Percentiles rank a stretch among this genome's conserved stretches.
Evolutionary conservation across 305 asterid species (phyloP).

Genomic region (Caryopteris hybrid): DNA sequence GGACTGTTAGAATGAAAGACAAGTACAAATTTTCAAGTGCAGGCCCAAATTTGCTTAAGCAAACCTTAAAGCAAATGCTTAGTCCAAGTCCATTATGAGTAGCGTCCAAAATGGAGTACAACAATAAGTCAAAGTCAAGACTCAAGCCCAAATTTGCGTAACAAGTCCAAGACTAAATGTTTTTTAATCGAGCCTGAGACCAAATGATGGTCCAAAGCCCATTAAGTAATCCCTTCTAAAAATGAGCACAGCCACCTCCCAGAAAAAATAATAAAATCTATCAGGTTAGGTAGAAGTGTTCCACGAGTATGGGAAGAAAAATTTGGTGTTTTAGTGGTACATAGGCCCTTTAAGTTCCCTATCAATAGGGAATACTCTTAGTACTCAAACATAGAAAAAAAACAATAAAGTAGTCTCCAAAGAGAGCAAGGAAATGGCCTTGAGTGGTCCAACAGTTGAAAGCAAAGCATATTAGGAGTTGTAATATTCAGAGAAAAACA

Average conservation of each 20-base stretch:
- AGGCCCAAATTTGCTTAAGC: neutral
- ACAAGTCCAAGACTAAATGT: neutral
- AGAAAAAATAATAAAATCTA: neutral
- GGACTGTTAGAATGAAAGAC: too few species aligned
- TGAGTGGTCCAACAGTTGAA: too few species aligned
- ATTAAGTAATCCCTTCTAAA: neutral
- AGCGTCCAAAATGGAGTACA: too few species aligned
- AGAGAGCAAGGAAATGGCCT: too few species aligned
- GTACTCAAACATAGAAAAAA: too few species aligned
- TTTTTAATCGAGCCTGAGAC: neutral
- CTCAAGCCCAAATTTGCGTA: neutral
- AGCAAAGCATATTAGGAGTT: too few species aligned
- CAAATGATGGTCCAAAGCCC: neutral
- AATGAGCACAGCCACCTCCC: neutral
- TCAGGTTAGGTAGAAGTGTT: neutral
- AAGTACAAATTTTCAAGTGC: too few species aligned
- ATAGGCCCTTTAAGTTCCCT: too few species aligned
- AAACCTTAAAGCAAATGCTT: neutral
- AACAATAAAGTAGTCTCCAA: too few species aligned
- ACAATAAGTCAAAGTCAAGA: neutral
- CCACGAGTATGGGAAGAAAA: neutral
- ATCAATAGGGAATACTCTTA: neutral
- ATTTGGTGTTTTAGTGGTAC: neutral
- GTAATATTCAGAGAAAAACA: too few species aligned
- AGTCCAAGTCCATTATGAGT: neutral